Evolutionary conservation across 2,329 filamentous ascomycete species (phyloP), one percentile per base, ranked within the genome.

Genomic region (Fusarium tjaetaba): DNA sequence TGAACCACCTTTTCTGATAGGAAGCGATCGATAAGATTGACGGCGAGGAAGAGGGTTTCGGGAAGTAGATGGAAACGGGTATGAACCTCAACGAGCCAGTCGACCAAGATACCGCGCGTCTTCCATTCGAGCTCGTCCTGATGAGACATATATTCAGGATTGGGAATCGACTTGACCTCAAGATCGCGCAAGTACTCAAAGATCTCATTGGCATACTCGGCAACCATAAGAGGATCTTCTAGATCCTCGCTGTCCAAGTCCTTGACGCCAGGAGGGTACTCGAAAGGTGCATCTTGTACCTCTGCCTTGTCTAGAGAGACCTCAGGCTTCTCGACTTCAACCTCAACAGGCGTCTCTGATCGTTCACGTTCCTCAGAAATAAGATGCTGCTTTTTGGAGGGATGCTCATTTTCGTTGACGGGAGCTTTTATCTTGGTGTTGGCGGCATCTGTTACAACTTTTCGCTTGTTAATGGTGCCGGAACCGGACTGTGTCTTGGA

Each of bases 21-120:
- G 87, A 98, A 99, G 69, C 96, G 95, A 82, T 99, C 96, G 81
- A 98, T 97, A 82, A 98, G 95, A 88, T 98, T 99, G 88, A 98
- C 94, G 51, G 95, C 93, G 42, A 99, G 90, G 89, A 98, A 99
- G 51, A 98, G 89, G 5, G 96, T 98, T 86, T 99, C 96, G 28
- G 96, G 96, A 46, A 98, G 89, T 24, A 99, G 91, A 76, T 96
- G 93, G 87, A 98, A 99, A 65, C 96, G 94, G 28, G 94, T 97
- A 86, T 99, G 96, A 52, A 99, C 96, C 83, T 99, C 96, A 72
- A 99, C 95, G 74, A 99, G 89, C 96, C 96, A 99, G 85, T 99
- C 96, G 75, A 98, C 91, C 61, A 99, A 90, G 76, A 99, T 98
- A 73, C 95, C 96, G 78, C 96, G 94, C 86, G 97, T 98, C 89